Percentiles rank a stretch among this genome's conserved stretches.
Conservation (phyloP, 2,329 filamentous ascomycete species). For the Sporothrix inflata region DNA sequence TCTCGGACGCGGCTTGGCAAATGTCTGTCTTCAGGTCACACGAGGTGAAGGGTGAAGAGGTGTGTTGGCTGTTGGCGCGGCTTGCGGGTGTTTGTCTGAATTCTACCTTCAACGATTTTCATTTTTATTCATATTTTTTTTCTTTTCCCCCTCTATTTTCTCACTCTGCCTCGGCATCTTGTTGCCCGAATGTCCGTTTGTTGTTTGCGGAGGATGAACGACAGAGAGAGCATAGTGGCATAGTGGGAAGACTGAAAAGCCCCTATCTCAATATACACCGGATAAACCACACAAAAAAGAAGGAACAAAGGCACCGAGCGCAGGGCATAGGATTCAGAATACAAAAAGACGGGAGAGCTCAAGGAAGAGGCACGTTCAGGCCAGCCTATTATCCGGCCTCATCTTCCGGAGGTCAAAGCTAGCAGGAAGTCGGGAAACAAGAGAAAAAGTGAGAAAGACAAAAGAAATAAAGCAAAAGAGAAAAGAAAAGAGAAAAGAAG, state of each 20-base stretch:
- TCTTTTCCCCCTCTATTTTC: neutral
- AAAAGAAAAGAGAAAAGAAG: too few species aligned
- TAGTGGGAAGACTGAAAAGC: neutral
- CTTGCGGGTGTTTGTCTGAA: neutral
- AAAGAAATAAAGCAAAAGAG: too few species aligned
- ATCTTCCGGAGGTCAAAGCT: too few species aligned
- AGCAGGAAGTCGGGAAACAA: too few species aligned
- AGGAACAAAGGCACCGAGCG: constrained; percentile 5
- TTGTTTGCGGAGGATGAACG: neutral
- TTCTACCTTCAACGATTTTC: too few species aligned
- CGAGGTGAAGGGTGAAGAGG: neutral
- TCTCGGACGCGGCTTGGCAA: constrained; percentile 15
- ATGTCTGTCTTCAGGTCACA: neutral
- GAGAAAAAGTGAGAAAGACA: too few species aligned
- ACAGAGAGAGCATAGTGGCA: neutral
- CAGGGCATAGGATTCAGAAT: neutral
- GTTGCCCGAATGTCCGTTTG: neutral
- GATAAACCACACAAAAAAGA: neutral
- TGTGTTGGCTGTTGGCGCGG: neutral
- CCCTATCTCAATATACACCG: constrained; percentile 12
- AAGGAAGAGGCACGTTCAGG: neutral
- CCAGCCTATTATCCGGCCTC: neutral
- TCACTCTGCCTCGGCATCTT: neutral
- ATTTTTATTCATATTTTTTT: too few species aligned
- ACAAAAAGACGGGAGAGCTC: neutral